Base-by-base conservation (phyloP, 2,329 filamentous ascomycete species). In the Alternaria viburni region DNA sequence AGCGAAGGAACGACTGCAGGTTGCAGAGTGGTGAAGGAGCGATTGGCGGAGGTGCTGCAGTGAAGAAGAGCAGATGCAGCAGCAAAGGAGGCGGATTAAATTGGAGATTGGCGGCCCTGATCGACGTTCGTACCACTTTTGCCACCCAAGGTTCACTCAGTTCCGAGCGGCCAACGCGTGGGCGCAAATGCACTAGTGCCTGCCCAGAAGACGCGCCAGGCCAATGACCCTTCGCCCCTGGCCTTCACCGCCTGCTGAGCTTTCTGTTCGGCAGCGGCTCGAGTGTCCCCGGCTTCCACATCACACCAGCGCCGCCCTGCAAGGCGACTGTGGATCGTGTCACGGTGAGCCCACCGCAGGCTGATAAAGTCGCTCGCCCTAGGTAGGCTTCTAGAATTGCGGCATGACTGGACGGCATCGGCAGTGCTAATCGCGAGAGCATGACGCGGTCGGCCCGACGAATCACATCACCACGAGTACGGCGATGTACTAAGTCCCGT, bases 31-130 rank as follows among this genome's bases (percentile, higher is more conserved):
- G 56, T 54, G 62, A 57, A 49, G 45, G 62, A 60, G 55, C 46
- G 55, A 46, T 52, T 57, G 64, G 61, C 51, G 60, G 59, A 50
- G 66, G 62, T 60, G 65, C 65, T 67, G 68, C 66, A 61, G 59
- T 65, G 69, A 66, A 61, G 61, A 57, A 54, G 54, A 66, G 62
- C 62, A 57, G 60, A 65, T 54, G 62, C 55, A 62, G 28, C 59
- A 17, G 71, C 65, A 68, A 62, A 69, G 69, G 73, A 73, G 73
- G 73, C 70, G 69, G 68, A 68, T 72, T 74, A 72, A 74, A 72
- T 69, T 73, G 68, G 65, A 73, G 67, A 68, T 66, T 65, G 70
- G 65, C 67, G 64, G 59, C 69, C 61, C 64, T 54, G 71, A 74
- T 73, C 69, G 64, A 59, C 68, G 54, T 59, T 60, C 61, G 65